Base-by-base conservation (phyloP, 805 yeast species). In the Starmerella potacharoeniae region DNA sequence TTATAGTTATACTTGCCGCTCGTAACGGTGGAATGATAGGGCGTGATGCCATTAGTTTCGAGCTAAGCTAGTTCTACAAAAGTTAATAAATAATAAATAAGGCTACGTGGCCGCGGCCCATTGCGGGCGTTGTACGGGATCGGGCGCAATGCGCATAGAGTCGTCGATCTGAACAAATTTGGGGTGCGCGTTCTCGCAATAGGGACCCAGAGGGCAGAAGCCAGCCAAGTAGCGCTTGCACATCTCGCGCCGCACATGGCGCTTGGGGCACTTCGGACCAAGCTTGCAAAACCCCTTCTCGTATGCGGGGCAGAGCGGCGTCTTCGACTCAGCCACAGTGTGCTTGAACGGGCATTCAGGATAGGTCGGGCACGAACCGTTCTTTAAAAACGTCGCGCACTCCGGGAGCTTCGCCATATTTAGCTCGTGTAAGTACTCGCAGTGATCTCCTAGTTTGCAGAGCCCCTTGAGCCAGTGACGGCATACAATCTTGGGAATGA, bases 381-480 rank as follows among this genome's bases (percentile, higher is more conserved):
- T 81, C 67, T 87, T 83, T 45, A 88, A 77, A 69, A 79, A 91
- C 69, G 87, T 86, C 29, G 88, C 78, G 69, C 99, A 93, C 69
- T 93, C 98, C 3, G 97, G 97, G 95, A 93, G 91, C 70, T 86
- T 88, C 57, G 95, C 76, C 63, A 93, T 72, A 66, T 93, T 91
- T 66, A 90, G 90, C 67, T 93, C 99, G 70, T 93, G 99, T 46
- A 93, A 71, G 65, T 87, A 93, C 73, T 93, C 99, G 70, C 99
- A 93, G 61, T 86, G 87, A 62, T 89, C 95, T 51, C 95, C 95
- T 74, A 91, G 91, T 71, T 93, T 93, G 71, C 99, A 93, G 37
- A 93, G 77, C 0, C 99, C 99, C 61, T 97, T 79, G 37, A 93
- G 78, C 99, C 98, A 93, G 73, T 93, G 97, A 75, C 93, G 91